Percentiles rank a stretch among this genome's conserved stretches.
phyloP scores from a whole-genome alignment of 2,329 filamentous ascomycete genomes.

The Nemania serpens region DNA sequence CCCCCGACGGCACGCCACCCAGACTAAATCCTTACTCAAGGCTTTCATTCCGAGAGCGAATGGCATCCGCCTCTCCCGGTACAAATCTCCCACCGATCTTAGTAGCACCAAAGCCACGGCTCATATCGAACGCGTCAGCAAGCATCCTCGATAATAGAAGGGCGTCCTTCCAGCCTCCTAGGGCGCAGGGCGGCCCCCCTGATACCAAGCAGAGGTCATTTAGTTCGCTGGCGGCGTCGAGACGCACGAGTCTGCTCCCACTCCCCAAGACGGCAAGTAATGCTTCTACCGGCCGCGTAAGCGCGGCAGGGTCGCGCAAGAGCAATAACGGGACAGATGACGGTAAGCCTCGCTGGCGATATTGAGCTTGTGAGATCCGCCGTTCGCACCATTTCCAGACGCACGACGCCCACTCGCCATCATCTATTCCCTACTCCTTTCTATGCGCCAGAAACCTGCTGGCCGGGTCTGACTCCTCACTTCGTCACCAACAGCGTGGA shows the following conservation, averaged over 20 bases:
- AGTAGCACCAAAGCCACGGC: constrained; percentile 51
- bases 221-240: constrained; percentile 58
- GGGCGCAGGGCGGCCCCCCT: constrained; percentile 38
- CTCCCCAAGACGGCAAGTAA: constrained; percentile 44
- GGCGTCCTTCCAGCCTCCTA: constrained; percentile 58
- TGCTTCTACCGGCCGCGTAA: constrained; percentile 23
- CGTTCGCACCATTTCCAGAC: neutral
- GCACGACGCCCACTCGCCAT: neutral
- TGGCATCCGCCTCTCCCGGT: constrained; percentile 51
- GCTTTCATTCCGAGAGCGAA: constrained; percentile 59
- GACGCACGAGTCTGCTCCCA: constrained; percentile 61
- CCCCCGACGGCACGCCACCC: constrained; percentile 52
- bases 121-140: constrained; percentile 51
- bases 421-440: neutral
- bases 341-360: constrained; percentile 57
- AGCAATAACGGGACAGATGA: constrained; percentile 44
- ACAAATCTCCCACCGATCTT: constrained; percentile 53
- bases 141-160: constrained; percentile 52
- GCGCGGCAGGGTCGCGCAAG: constrained; percentile 35
- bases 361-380: constrained; percentile 30
- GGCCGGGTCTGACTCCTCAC: neutral
- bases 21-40: constrained; percentile 47
- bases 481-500: neutral
- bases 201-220: constrained; percentile 52
- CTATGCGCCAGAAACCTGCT: constrained; percentile 6